Evolutionary conservation across 495 filamentous ascomycete genomes (phyloP), one percentile per base, ranked within the genome.

Genomic region (Aspergillus affinis): DNA sequence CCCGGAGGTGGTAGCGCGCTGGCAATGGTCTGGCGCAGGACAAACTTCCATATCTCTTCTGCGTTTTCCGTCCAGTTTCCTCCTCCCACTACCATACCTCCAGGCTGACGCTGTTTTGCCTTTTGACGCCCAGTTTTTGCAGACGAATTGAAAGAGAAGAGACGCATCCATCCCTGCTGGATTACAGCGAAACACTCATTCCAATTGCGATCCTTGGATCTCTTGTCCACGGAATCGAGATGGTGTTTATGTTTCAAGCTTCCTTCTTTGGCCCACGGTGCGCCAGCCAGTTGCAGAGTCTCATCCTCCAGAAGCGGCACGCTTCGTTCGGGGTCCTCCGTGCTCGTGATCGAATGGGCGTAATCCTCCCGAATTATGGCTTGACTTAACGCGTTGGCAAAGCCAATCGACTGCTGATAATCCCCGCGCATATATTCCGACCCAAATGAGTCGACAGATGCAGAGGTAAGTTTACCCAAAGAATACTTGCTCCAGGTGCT

Each of bases 61-160:
- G 93, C 94, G 70, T 91, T 97, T 63, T 96, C 92, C 58, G 90
- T 92, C 93, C 93, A 98, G 73, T 98, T 97, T 27, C 93, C 93
- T 61, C 93, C 93, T 58, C 93, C 93, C 0, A 98, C 93, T 20
- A 90, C 82, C 20, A 86, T 83, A 29, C 85, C 86, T 9, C 83
- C 84, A 19, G 72, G 75, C 55, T 63, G 78, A 57, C 65, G 80
- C 45, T 78, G 73, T 64, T 88, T 88, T 46, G 81, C 76, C 69
- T 90, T 91, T 60, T 86, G 83, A 17, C 89, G 85, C 69, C 87
- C 80, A 0, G 89, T 89, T 65, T 92, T 92, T 58, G 79, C 82
- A 3, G 87, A 82, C 18, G 87, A 85, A 58, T 74, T 83, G 78
- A 99, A 99, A 0, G 91, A 93, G 73, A 99, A 99, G 4, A 99